Evolutionary conservation across 2,329 filamentous ascomycete genomes (phyloP).

Genomic region (Sordariomycetes sp.): DNA sequence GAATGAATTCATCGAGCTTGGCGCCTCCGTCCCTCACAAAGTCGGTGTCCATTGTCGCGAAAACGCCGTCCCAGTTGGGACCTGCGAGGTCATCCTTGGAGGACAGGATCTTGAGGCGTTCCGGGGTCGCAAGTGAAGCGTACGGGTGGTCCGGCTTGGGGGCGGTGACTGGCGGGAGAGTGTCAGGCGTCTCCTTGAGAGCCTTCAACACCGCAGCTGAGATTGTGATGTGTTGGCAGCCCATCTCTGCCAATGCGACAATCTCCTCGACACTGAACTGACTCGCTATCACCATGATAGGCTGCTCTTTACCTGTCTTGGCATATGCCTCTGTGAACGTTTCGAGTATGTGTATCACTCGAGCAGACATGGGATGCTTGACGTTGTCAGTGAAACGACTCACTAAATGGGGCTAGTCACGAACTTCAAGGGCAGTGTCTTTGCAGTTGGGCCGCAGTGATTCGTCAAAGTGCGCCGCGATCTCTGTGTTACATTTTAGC

Average conservation of each 20-base stretch:
- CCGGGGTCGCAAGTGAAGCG: slow-evolving; percentile 13
- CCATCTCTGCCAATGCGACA: slow-evolving; percentile 9
- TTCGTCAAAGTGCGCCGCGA: slow-evolving; percentile 10
- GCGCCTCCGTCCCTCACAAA: slow-evolving; percentile 10
- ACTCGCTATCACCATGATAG: slow-evolving; percentile 10
- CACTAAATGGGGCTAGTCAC: too few relatives aligned
- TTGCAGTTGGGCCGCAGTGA: slow-evolving; percentile 4
- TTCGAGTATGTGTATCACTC: slow-evolving; percentile 10
- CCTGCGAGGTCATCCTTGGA: slow-evolving; percentile 27
- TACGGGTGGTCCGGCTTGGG: slow-evolving; percentile 6
- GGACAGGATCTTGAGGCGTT: slow-evolving; percentile 19
- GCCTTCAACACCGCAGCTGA: slow-evolving; percentile 5
- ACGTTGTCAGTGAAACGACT: too few relatives aligned
- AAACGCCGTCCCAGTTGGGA: slow-evolving; percentile 23
- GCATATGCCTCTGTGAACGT: slow-evolving; percentile 6
- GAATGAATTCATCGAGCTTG: slow-evolving; percentile 2
- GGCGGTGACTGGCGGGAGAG: slow-evolving; percentile 1
- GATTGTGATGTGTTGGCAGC: slow-evolving; percentile 11
- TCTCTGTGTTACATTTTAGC: slow-evolving; percentile 8
- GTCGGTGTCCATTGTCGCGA: slow-evolving; percentile 27
- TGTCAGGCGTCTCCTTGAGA: slow-evolving; percentile 9
- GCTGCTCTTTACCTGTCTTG: slow-evolving; percentile 9
- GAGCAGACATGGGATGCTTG: slow-evolving; percentile 11
- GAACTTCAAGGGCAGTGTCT: slow-evolving; percentile 10
- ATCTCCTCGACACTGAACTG: slow-evolving; percentile 9